These are phyloP conservation scores for Schizosaccharomyces lindneri DNA, from an alignment of 805 yeast species.

Conservation along the genomic window DNA sequence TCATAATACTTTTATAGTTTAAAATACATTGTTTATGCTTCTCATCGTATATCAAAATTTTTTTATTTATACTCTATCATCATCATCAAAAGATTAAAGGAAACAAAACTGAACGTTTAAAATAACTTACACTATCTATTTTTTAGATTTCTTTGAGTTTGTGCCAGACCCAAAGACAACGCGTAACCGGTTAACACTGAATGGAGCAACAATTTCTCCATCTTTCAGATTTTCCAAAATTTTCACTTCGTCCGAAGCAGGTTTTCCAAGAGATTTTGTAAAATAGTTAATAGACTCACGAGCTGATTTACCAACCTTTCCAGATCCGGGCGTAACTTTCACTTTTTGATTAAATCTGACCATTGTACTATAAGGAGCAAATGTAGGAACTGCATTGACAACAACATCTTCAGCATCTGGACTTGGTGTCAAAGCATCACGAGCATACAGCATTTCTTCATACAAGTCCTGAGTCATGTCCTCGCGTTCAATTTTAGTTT, in stretches of 20 bases:
- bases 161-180: neutral
- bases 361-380: slow-evolving; percentile 80
- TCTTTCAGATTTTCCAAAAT: neutral
- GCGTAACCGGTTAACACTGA: neutral
- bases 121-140: neutral
- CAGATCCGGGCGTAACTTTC: slow-evolving; percentile 51
- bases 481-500: neutral
- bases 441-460: neutral
- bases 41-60: too few relatives aligned
- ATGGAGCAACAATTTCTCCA: neutral
- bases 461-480: neutral
- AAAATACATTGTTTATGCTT: too few relatives aligned
- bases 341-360: slow-evolving; percentile 54
- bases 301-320: slow-evolving; percentile 64
- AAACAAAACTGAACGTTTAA: neutral
- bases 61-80: too few relatives aligned
- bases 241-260: neutral
- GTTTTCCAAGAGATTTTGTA: neutral
- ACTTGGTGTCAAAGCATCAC: slow-evolving; percentile 5
- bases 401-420: slow-evolving; percentile 24
- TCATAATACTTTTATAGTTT: too few relatives aligned
- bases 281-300: neutral
- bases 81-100: neutral
- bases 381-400: slow-evolving; percentile 49
- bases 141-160: neutral